phyloP scores from a whole-genome alignment of 2,329 filamentous ascomycete genomes.

The Fusarium sp. region DNA sequence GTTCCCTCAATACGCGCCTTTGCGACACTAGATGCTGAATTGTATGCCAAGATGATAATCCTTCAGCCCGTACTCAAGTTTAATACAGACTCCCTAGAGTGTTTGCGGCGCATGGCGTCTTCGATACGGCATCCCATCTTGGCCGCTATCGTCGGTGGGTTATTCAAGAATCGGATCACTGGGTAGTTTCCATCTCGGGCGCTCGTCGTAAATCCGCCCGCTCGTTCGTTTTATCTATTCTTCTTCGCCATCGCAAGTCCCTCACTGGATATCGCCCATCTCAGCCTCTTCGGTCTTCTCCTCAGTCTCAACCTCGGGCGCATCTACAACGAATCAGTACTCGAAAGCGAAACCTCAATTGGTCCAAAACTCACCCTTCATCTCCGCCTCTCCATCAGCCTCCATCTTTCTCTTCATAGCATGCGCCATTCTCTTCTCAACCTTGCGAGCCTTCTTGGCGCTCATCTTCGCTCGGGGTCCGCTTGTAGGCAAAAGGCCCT shows the following conservation, averaged over 20 bases:
- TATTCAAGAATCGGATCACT: conserved; percentile 8
- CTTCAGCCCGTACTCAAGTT: neutral
- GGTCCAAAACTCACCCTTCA: conserved; percentile 57
- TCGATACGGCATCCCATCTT: neutral
- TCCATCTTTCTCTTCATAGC: conserved; percentile 66
- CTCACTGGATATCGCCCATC: conserved; percentile 48
- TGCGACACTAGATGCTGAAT: neutral
- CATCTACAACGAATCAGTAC: conserved; percentile 37
- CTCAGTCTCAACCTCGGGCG: conserved; percentile 35
- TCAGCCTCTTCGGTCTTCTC: conserved; percentile 45
- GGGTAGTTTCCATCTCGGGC: neutral
- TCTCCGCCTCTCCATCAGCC: conserved; percentile 62
- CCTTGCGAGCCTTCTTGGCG: conserved; percentile 67
- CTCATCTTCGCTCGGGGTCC: conserved; percentile 65
- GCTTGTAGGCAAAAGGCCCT: conserved; percentile 67
- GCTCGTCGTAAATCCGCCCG: neutral
- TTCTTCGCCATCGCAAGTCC: neutral
- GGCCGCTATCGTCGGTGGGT: neutral
- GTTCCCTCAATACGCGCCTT: conserved; percentile 7
- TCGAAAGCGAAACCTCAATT: neutral
- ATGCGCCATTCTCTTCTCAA: conserved; percentile 66
- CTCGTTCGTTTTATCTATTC: conserved; percentile 1
- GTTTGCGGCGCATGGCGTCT: neutral
- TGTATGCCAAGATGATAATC: neutral
- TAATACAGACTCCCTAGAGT: neutral